These are phyloP conservation scores for Endoconidiophora laricicola DNA, from an alignment of 2,329 filamentous ascomycete genomes.

Conservation along the genomic window DNA sequence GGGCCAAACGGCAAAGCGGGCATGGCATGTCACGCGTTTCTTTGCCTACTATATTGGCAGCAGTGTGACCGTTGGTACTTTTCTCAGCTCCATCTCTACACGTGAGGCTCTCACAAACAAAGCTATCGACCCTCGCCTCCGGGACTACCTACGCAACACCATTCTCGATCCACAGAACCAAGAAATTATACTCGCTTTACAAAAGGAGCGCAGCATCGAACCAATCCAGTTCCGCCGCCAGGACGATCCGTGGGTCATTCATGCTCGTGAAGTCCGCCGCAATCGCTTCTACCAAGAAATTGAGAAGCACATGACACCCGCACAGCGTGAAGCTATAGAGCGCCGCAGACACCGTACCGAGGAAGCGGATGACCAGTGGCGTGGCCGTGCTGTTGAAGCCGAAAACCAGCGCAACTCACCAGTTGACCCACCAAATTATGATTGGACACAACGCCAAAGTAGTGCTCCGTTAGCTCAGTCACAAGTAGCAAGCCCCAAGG, in stretches of 20 bases:
- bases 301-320: constrained; percentile 9
- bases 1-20: constrained; percentile 16
- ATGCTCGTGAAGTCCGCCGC: constrained; percentile 11
- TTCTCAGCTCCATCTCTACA: constrained; percentile 20
- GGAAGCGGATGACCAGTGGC: constrained; percentile 9
- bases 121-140: constrained; percentile 19
- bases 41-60: constrained; percentile 19
- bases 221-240: constrained; percentile 12
- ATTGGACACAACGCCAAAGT: constrained; percentile 9
- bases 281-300: constrained; percentile 11
- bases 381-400: background rate
- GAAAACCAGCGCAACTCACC: constrained; percentile 1
- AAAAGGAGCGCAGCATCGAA: constrained; percentile 11
- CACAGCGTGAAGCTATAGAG: constrained; percentile 7
- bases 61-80: constrained; percentile 16
- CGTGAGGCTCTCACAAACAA: constrained; percentile 16
- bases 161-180: constrained; percentile 13
- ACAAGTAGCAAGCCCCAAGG: background rate
- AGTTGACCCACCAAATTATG: constrained; percentile 7
- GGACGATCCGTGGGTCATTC: constrained; percentile 12
- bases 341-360: constrained; percentile 5
- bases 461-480: background rate
- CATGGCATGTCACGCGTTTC: constrained; percentile 25
- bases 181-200: constrained; percentile 10
- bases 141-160: constrained; percentile 15